Conservation (phyloP, 2,329 filamentous ascomycete genomes). For the Fusarium sp. region DNA sequence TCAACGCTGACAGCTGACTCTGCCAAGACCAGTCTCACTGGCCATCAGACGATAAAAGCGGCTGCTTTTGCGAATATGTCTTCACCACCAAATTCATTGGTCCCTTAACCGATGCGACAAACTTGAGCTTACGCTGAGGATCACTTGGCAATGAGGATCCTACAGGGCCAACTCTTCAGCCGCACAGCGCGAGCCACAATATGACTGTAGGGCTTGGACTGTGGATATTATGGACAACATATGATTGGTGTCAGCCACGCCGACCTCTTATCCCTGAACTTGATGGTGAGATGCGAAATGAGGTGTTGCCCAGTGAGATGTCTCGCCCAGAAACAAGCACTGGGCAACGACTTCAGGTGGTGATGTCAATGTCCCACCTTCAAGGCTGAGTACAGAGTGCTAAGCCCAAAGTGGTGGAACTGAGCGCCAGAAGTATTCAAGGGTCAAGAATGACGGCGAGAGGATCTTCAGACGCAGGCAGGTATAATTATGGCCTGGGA, state of each 20-base stretch:
- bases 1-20: neutral
- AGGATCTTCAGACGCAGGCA: neutral
- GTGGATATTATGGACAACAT: neutral
- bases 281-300: neutral
- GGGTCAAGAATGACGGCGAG: neutral
- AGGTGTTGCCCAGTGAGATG: neutral
- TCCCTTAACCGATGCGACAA: neutral
- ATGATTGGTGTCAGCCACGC: neutral
- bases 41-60: neutral
- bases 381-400: neutral
- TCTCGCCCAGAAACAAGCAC: neutral
- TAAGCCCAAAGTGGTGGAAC: neutral
- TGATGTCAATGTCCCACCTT: neutral
- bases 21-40: neutral
- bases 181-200: neutral
- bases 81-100: neutral
- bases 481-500: neutral
- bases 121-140: neutral
- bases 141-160: neutral
- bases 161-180: neutral
- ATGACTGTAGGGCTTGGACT: neutral
- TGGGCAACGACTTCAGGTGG: neutral
- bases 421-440: neutral
- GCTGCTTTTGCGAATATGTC: neutral
- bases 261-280: neutral